Conservation (phyloP, 106 monocot species). For the Dendrobium chrysotoxum region DNA sequence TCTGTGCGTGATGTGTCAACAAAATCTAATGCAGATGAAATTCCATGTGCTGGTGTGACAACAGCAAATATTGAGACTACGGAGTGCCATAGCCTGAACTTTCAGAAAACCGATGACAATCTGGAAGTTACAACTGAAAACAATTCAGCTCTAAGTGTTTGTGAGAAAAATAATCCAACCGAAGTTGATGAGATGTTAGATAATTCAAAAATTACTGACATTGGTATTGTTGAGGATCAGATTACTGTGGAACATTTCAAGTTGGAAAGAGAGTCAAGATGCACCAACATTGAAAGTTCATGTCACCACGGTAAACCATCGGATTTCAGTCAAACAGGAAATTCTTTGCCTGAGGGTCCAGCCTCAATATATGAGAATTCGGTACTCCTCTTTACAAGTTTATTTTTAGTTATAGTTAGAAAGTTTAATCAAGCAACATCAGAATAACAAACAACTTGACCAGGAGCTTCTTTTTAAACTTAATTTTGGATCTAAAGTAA, state of each 20-base stretch:
- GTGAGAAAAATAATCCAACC: neutral
- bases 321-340: neutral
- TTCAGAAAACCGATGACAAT: neutral
- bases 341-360: neutral
- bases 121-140: neutral
- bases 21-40: neutral
- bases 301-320: neutral
- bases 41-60: neutral
- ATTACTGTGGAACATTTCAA: neutral
- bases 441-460: neutral
- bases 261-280: neutral
- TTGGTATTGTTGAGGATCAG: neutral
- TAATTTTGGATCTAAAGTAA: neutral
- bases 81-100: neutral
- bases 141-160: neutral
- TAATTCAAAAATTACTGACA: neutral
- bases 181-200: neutral
- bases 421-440: neutral
- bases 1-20: neutral
- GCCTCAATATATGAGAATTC: conserved; percentile 1
- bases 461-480: neutral
- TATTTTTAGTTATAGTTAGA: neutral
- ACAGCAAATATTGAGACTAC: neutral
- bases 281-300: neutral
- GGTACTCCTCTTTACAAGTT: neutral